These are phyloP conservation scores for Triticum urartu DNA, from an alignment of 176 grass and related monocot species.

Conservation along the genomic window DNA sequence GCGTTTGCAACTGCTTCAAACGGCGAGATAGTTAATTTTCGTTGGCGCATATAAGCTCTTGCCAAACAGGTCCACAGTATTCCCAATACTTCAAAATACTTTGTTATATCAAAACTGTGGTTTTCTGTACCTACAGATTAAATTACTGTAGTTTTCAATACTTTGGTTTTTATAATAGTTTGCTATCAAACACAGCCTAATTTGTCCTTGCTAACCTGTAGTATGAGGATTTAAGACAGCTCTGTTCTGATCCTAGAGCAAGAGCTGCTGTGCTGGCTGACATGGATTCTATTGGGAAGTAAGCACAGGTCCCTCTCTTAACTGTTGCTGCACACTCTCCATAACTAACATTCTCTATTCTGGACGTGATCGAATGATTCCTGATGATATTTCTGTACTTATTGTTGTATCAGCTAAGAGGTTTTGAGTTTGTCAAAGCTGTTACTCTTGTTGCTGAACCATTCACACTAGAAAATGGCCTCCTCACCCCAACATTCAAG, in stretches of 20 bases:
- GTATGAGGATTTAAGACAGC: conserved; percentile 64
- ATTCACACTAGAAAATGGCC: conserved; percentile 90
- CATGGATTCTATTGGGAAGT: conserved; percentile 84
- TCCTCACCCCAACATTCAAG: conserved; percentile 97
- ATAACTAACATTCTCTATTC: conserved; percentile 8
- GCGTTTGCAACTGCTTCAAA: too few relatives aligned
- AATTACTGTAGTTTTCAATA: too few relatives aligned
- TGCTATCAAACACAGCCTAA: neutral
- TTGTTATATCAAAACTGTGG: too few relatives aligned
- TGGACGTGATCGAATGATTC: neutral
- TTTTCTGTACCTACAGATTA: too few relatives aligned
- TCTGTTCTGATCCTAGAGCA: conserved; percentile 67
- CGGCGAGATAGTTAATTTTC: too few relatives aligned
- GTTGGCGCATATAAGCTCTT: too few relatives aligned
- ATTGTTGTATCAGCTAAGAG: conserved; percentile 66
- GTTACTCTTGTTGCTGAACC: conserved; percentile 73
- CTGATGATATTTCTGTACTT: neutral
- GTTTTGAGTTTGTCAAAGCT: conserved; percentile 90
- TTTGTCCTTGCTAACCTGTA: conserved; percentile 28
- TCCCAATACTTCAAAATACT: too few relatives aligned
- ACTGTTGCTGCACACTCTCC: neutral
- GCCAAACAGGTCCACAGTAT: too few relatives aligned
- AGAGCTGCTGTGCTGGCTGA: conserved; percentile 77
- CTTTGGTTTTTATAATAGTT: too few relatives aligned
- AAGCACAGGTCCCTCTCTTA: conserved; percentile 64